phyloP scores from a whole-genome alignment of 2,329 filamentous ascomycete genomes.

The Mollisiaceae sp. region DNA sequence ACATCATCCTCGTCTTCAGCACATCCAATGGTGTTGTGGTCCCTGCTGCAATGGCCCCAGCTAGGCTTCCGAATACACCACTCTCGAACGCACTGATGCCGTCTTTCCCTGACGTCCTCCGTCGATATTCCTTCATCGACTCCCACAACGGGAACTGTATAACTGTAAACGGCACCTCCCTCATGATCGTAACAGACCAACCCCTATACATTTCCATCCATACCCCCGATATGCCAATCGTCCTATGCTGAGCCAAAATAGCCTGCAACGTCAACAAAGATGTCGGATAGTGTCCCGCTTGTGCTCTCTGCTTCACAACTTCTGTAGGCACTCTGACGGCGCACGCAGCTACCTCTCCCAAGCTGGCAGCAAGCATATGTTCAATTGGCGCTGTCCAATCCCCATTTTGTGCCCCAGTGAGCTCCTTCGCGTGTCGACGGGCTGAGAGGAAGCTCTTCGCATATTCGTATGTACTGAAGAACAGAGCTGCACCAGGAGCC shows the following conservation, averaged over 20 bases:
- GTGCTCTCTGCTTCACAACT: constrained; percentile 95
- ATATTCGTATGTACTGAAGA: constrained; percentile 94
- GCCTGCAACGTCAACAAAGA: constrained; percentile 69
- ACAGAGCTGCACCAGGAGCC: constrained; percentile 91
- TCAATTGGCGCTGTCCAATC: constrained; percentile 47
- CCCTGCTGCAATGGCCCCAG: constrained; percentile 84
- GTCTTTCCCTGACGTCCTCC: constrained; percentile 47
- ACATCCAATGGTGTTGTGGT: constrained; percentile 94
- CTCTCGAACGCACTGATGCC: constrained; percentile 76
- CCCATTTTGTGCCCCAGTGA: constrained; percentile 32
- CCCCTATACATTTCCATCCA: constrained; percentile 89
- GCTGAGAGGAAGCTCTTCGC: constrained; percentile 62
- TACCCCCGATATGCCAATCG: constrained; percentile 60
- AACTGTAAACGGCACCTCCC: constrained; percentile 96
- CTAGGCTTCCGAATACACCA: constrained; percentile 81
- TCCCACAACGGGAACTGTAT: constrained; percentile 99
- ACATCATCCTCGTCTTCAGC: constrained; percentile 95
- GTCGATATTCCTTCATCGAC: constrained; percentile 77
- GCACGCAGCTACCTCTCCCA: constrained; percentile 92
- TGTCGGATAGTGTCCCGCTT: constrained; percentile 81
- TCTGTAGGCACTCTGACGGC: constrained; percentile 92
- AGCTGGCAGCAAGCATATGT: constrained; percentile 84
- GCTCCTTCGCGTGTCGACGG: constrained; percentile 36
- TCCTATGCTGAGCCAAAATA: constrained; percentile 61
- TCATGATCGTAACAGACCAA: constrained; percentile 89